phyloP scores from a whole-genome alignment of 306 rosid genomes.

The Quercus aquifolioides region DNA sequence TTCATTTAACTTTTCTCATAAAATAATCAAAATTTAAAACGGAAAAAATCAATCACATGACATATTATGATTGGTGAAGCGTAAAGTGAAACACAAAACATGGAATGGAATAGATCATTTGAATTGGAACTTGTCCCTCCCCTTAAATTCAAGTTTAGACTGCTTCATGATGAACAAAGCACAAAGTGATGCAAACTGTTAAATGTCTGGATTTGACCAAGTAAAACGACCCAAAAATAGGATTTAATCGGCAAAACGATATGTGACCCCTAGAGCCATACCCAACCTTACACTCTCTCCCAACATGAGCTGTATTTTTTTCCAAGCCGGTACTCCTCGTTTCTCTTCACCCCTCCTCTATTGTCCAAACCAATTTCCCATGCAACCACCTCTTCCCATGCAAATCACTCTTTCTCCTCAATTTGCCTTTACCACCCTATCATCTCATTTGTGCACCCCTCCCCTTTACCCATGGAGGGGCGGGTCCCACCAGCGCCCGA shows the following conservation, averaged over 20 bases:
- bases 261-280: not conserved
- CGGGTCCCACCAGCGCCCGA: conserved; percentile 12
- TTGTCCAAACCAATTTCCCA: not conserved
- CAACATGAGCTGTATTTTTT: not conserved
- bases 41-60: no score
- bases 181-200: not conserved
- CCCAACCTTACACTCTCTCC: not conserved
- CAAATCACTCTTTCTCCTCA: conserved; percentile 19
- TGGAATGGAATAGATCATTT: no score
- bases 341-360: not conserved
- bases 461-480: conserved; percentile 46
- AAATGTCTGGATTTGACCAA: not conserved
- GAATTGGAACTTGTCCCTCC: not conserved
- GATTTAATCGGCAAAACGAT: not conserved
- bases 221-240: not conserved
- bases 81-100: no score
- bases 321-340: not conserved
- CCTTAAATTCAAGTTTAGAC: no score
- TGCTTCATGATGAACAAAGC: not conserved
- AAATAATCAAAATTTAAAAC: no score
- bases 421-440: not conserved
- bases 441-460: conserved; percentile 15
- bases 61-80: no score
- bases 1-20: no score
- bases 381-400: conserved; percentile 24